phyloP scores from a whole-genome alignment of 2,329 filamentous ascomycete genomes.

The Lachnellula occidentalis region DNA sequence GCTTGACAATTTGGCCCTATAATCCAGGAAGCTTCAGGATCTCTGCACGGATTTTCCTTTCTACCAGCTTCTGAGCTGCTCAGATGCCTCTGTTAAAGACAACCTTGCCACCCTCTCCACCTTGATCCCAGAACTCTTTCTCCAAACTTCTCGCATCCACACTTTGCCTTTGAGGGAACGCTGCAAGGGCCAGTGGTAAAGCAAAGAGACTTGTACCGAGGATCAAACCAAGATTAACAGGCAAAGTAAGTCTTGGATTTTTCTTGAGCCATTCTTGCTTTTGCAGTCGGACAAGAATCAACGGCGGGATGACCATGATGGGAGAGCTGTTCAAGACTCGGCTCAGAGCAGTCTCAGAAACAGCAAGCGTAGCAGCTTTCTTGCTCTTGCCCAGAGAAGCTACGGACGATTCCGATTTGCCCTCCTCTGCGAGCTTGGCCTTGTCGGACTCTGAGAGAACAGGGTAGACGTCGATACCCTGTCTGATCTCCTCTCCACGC shows the following conservation, averaged over 20 bases:
- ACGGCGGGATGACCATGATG: constrained; percentile 92
- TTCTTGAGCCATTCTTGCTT: constrained; percentile 73
- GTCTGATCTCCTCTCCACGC: constrained; percentile 91
- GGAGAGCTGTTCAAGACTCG: constrained; percentile 91
- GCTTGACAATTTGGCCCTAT: not conserved
- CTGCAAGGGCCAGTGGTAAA: constrained; percentile 80
- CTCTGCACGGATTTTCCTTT: not conserved
- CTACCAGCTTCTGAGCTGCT: constrained; percentile 1
- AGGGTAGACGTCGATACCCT: constrained; percentile 88
- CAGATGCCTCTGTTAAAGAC: constrained; percentile 94
- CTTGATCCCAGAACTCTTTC: constrained; percentile 76
- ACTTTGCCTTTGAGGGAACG: constrained; percentile 86
- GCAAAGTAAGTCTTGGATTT: constrained; percentile 70
- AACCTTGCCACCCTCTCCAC: constrained; percentile 76
- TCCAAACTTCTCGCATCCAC: constrained; percentile 73
- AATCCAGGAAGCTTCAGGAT: not conserved
- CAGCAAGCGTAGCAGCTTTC: constrained; percentile 81
- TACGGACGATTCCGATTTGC: constrained; percentile 60
- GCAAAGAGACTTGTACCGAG: constrained; percentile 82
- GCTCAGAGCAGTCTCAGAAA: constrained; percentile 86
- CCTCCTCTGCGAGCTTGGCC: constrained; percentile 46
- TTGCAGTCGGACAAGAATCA: constrained; percentile 81
- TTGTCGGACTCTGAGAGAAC: constrained; percentile 68
- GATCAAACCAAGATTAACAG: constrained; percentile 83
- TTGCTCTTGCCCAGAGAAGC: constrained; percentile 77